These are phyloP conservation scores for Stylonectria norvegica DNA, from an alignment of 2,329 filamentous ascomycete species.

Conservation along the genomic window DNA sequence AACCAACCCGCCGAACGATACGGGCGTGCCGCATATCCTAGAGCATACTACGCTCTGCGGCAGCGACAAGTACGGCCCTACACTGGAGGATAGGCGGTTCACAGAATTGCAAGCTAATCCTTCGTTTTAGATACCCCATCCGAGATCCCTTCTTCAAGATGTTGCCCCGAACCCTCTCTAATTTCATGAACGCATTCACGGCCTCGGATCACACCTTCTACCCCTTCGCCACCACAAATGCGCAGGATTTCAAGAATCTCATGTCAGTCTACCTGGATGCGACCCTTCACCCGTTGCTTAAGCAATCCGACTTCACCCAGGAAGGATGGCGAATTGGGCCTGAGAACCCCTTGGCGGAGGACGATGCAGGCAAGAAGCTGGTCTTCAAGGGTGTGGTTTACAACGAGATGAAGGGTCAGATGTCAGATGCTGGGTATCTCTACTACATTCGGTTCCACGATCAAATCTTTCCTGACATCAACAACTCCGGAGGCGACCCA, in stretches of 20 bases:
- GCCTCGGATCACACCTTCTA: constrained; percentile 96
- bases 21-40: constrained; percentile 92
- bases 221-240: constrained; percentile 94
- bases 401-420: constrained; percentile 99
- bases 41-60: constrained; percentile 97
- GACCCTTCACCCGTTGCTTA: constrained; percentile 83
- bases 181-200: constrained; percentile 99
- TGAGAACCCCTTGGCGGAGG: constrained; percentile 69
- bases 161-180: constrained; percentile 95
- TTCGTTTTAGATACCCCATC: constrained; percentile 75
- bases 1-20: constrained; percentile 95
- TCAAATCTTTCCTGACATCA: constrained; percentile 86
- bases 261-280: constrained; percentile 96
- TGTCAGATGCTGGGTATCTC: constrained; percentile 94
- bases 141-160: constrained; percentile 99
- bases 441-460: constrained; percentile 96
- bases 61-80: constrained; percentile 70
- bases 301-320: constrained; percentile 88
- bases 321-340: constrained; percentile 97
- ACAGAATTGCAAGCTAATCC: constrained; percentile 10
- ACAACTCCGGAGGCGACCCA: constrained; percentile 96
- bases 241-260: constrained; percentile 91
- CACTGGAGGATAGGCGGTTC: constrained; percentile 19
- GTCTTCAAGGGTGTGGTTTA: constrained; percentile 98
- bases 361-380: constrained; percentile 60